Evolutionary conservation across 805 yeast genomes (phyloP).

Genomic region (Tetrapisispora arboricola): DNA sequence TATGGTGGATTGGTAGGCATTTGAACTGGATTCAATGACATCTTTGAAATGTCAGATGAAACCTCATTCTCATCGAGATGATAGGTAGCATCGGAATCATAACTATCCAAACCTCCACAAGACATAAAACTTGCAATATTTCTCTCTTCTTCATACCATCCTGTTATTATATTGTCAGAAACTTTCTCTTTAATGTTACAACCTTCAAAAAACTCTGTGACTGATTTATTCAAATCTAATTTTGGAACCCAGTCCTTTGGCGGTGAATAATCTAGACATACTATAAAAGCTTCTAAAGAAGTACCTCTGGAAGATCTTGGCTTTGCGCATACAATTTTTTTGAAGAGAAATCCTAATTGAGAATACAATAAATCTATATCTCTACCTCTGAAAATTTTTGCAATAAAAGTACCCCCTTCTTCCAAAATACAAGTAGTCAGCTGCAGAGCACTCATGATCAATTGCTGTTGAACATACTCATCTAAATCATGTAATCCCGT

Average conservation of each 20-base stretch:
- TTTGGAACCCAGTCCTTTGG: constrained; percentile 75
- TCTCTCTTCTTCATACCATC: constrained; percentile 50
- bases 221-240: constrained; percentile 45
- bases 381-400: constrained; percentile 92
- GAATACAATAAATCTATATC: constrained; percentile 89
- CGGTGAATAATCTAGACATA: constrained; percentile 81
- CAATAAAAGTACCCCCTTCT: constrained; percentile 89
- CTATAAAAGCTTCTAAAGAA: constrained; percentile 87
- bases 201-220: constrained; percentile 74
- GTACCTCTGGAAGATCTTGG: constrained; percentile 94
- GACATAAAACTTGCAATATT: constrained; percentile 85
- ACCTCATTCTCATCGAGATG: constrained; percentile 18
- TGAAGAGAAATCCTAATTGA: constrained; percentile 82
- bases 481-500: constrained; percentile 95
- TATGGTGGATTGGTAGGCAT: constrained; percentile 96
- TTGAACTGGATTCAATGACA: constrained; percentile 82
- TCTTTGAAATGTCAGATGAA: not conserved
- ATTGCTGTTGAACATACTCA: constrained; percentile 93
- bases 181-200: constrained; percentile 17
- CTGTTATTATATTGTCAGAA: constrained; percentile 23
- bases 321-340: constrained; percentile 84
- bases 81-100: constrained; percentile 95
- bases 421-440: constrained; percentile 80
- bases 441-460: constrained; percentile 83
- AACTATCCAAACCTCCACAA: constrained; percentile 82